phyloP scores from a whole-genome alignment of 2,329 filamentous ascomycete genomes.

The Exophiala phaeomuriformis region DNA sequence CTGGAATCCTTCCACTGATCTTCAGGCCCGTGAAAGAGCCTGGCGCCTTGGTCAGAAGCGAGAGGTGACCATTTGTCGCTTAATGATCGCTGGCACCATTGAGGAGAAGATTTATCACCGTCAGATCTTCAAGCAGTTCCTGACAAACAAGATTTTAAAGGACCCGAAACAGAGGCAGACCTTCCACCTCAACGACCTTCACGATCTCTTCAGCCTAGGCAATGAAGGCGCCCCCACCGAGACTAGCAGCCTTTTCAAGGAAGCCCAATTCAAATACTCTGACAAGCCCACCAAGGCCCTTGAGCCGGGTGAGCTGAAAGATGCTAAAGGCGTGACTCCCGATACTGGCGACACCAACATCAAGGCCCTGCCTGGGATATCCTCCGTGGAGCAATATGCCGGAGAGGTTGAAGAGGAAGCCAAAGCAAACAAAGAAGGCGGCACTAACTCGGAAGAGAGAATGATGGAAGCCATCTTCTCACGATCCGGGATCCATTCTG shows the following conservation, averaged over 20 bases:
- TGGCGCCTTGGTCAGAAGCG: conserved; percentile 94
- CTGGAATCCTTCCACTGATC: conserved; percentile 95
- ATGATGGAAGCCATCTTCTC: conserved; percentile 87
- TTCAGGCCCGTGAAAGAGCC: conserved; percentile 89
- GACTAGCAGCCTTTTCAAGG: conserved; percentile 77
- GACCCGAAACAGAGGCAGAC: conserved; percentile 90
- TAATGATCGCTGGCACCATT: conserved; percentile 98
- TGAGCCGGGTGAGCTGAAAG: conserved; percentile 18
- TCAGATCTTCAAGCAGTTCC: conserved; percentile 96
- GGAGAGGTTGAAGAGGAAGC: conserved; percentile 43
- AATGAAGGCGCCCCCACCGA: conserved; percentile 66
- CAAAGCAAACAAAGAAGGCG: conserved; percentile 28
- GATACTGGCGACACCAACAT: conserved; percentile 37
- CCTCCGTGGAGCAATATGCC: conserved; percentile 58
- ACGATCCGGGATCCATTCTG: conserved; percentile 76
- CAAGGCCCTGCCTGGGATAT: conserved; percentile 52
- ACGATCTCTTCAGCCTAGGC: conserved; percentile 81
- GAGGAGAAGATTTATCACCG: conserved; percentile 99
- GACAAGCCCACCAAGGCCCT: conserved; percentile 30
- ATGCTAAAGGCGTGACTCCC: conserved; percentile 24
- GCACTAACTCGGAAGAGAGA: conserved; percentile 54
- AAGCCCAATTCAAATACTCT: conserved; percentile 66
- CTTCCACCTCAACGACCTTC: conserved; percentile 81
- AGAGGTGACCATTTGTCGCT: conserved; percentile 88
- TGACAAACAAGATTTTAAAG: conserved; percentile 91